Evolutionary conservation across 441 rosid genomes (phyloP), one percentile per base, ranked within the genome.

Genomic region (Erodium texanum): DNA sequence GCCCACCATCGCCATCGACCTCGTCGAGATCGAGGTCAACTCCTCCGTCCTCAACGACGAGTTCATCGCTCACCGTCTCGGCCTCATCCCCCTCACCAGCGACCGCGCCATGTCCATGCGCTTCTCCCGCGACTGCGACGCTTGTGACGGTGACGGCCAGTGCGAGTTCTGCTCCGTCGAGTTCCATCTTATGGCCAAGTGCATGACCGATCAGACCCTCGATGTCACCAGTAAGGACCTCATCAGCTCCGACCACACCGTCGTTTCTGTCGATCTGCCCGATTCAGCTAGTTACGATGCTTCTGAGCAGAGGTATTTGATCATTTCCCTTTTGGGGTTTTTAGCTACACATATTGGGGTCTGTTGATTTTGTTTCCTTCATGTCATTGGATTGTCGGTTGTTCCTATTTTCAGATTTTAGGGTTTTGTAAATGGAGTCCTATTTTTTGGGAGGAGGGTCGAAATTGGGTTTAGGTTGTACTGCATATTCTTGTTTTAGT

Each of bases 161-260:
- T 93, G 98, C 69, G 97, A 91, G 86, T 89, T 78, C 72, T 93
- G 99, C 86, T 93, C 97, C 34, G 96, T 91, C 32, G 99, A 91
- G 89, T 91, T 93, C 70, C 87, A 79, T n/a, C 86, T 93, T 19
- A 76, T 88, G 0, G 88, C 95, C 66, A 91, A 85, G 68, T 91
- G 96, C 75, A 77, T 87, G 27, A 69, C 78, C 18, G 99, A 91
- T 75, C 93, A 91, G 71, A 93, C 99, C 71, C 85, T 89, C 3
- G 97, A 91, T 72, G 96, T 93, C 20, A 85, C 95, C 56, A 91
- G 99, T 66, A 85, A 84, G 79, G 97, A 93, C 68, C 73, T 93
- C 32, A 75, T 77, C 73, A 88, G 96, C 73, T 83, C 96, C n/a
- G 96, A 91, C 66, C 96, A 86, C 68, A 83, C 92, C 18, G 96